These are phyloP conservation scores for Apiospora marii DNA, from an alignment of 2,329 filamentous ascomycete genomes.

Conservation along the genomic window DNA sequence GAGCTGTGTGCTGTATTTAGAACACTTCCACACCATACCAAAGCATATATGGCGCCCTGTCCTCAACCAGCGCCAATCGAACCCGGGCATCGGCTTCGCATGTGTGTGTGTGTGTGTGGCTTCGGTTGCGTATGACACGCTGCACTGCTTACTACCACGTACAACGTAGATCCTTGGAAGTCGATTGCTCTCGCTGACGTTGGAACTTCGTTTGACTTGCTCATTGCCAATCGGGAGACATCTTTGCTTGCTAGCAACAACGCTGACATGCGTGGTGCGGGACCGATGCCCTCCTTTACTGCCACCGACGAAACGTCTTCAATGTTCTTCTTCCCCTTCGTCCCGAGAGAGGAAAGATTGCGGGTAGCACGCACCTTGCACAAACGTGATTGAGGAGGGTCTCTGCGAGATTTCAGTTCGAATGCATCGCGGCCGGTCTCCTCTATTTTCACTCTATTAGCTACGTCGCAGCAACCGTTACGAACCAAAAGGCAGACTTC, in stretches of 20 bases:
- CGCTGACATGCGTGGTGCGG: background rate
- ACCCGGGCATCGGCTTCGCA: slow-evolving; percentile 7
- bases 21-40: background rate
- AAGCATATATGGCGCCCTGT: slow-evolving; percentile 3
- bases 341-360: background rate
- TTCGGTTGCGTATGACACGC: background rate
- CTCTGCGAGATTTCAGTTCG: slow-evolving; percentile 15
- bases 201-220: slow-evolving; percentile 7
- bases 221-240: background rate
- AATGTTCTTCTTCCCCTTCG: background rate
- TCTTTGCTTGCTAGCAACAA: background rate
- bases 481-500: background rate
- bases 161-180: slow-evolving; percentile 7
- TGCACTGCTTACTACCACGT: slow-evolving; percentile 6
- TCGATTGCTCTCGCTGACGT: slow-evolving; percentile 16
- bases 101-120: background rate
- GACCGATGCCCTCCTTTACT: background rate
- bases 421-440: background rate
- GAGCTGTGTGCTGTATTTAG: slow-evolving; percentile 21
- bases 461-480: background rate
- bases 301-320: background rate
- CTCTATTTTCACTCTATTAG: slow-evolving; percentile 13
- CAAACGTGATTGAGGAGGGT: slow-evolving; percentile 5
- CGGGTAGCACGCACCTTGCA: background rate
- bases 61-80: background rate